Conservation (phyloP, 2,329 filamentous ascomycete species). For the Hymenoscyphus occultus region DNA sequence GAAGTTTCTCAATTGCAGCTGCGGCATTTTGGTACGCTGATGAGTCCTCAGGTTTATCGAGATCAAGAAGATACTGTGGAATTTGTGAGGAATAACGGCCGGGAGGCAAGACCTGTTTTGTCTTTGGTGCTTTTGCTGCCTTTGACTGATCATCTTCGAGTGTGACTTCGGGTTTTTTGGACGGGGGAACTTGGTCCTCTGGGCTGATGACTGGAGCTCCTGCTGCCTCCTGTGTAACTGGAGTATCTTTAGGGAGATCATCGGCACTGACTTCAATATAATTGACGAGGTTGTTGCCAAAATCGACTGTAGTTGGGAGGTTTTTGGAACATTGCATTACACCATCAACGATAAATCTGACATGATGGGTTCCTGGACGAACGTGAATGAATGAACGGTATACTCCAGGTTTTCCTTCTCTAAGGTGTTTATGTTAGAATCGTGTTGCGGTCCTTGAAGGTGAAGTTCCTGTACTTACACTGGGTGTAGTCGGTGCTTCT, state of each 20-base stretch:
- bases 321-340: conserved; percentile 86
- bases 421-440: conserved; percentile 26
- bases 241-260: conserved; percentile 50
- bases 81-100: conserved; percentile 69
- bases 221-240: conserved; percentile 33
- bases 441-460: conserved; percentile 12
- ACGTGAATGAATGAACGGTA: conserved; percentile 79
- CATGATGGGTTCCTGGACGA: conserved; percentile 89
- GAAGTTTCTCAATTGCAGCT: conserved; percentile 72
- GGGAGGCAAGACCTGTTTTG: conserved; percentile 53
- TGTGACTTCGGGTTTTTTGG: conserved; percentile 26
- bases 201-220: conserved; percentile 19
- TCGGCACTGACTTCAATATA: conserved; percentile 91
- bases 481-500: conserved; percentile 82
- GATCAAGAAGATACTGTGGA: conserved; percentile 80
- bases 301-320: conserved; percentile 92
- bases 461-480: conserved; percentile 55
- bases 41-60: conserved; percentile 80
- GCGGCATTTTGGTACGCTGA: conserved; percentile 71
- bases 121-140: conserved; percentile 42
- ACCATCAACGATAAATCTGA: conserved; percentile 93
- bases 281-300: conserved; percentile 96
- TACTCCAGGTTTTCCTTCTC: conserved; percentile 51
- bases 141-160: conserved; percentile 38
- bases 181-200: conserved; percentile 21